Evolutionary conservation across 2,329 filamentous ascomycete species (phyloP).

Genomic region (Daldinia eschscholtzii): DNA sequence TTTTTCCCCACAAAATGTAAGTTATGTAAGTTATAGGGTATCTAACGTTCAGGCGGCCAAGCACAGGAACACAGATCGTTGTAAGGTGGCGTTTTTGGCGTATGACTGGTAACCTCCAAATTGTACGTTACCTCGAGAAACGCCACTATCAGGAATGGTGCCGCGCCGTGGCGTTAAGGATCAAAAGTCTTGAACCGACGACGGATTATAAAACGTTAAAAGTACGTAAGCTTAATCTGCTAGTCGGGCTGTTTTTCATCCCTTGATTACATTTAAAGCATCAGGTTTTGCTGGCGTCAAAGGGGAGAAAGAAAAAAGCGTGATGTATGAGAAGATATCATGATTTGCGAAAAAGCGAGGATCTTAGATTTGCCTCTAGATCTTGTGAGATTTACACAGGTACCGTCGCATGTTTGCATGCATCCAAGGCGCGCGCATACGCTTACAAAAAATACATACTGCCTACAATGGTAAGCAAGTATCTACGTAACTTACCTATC

Average conservation of each 20-base stretch:
- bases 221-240: not conserved
- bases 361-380: slow-evolving; percentile 33
- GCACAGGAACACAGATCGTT: slow-evolving; percentile 24
- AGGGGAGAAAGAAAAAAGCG: slow-evolving; percentile 11
- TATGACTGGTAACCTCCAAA: slow-evolving; percentile 10
- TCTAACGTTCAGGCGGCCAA: slow-evolving; percentile 16
- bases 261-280: not conserved
- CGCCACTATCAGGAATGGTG: slow-evolving; percentile 23
- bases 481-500: not conserved
- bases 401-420: slow-evolving; percentile 7
- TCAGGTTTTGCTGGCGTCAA: slow-evolving; percentile 4
- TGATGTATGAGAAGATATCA: slow-evolving; percentile 19
- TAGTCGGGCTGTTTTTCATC: not conserved
- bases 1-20: slow-evolving; percentile 27
- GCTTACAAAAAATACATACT: not conserved
- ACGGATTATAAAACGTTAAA: not conserved
- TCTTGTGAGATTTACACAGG: slow-evolving; percentile 19
- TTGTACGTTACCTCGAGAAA: slow-evolving; percentile 4
- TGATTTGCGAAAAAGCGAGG: slow-evolving; percentile 16
- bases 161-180: not conserved
- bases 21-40: not conserved
- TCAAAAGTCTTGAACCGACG: not conserved
- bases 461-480: not conserved
- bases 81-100: slow-evolving; percentile 30
- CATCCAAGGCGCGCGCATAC: not conserved